Evolutionary conservation across 1,284 basidiomycete genomes (phyloP).

Genomic region (Paramarasmius palmivorus): DNA sequence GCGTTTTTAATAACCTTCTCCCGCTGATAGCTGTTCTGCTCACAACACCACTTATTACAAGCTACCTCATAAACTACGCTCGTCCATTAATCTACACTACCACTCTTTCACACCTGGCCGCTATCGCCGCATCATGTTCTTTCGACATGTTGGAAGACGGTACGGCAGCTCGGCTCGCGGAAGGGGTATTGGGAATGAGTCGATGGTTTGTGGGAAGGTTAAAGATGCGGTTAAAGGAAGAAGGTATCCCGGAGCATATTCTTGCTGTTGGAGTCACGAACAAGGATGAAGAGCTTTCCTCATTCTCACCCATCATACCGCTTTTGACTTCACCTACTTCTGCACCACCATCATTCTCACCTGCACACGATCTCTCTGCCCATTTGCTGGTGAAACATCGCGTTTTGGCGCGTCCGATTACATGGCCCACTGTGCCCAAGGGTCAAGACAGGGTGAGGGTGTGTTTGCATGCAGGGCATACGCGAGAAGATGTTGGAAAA

Average conservation of each 20-base stretch:
- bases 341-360: background rate
- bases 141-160: slow-evolving; percentile 78
- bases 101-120: slow-evolving; percentile 71
- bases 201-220: background rate
- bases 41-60: slow-evolving; percentile 68
- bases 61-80: slow-evolving; percentile 93
- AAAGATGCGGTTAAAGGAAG: background rate
- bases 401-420: slow-evolving; percentile 78
- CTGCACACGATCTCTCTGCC: slow-evolving; percentile 64
- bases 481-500: slow-evolving; percentile 58
- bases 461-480: slow-evolving; percentile 81
- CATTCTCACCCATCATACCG: background rate
- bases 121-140: slow-evolving; percentile 74
- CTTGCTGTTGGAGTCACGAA: background rate
- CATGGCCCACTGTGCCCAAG: slow-evolving; percentile 82
- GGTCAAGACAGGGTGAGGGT: slow-evolving; percentile 83
- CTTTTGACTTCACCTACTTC: background rate
- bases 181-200: slow-evolving; percentile 1
- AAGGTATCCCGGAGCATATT: background rate
- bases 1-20: slow-evolving; percentile 12
- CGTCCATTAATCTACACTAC: slow-evolving; percentile 91
- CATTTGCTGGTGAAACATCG: slow-evolving; percentile 56
- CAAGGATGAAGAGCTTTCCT: slow-evolving; percentile 19
- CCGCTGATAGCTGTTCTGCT: slow-evolving; percentile 71
- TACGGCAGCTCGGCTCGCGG: slow-evolving; percentile 46